Percentiles rank a stretch among this genome's conserved stretches.
phyloP scores from a whole-genome alignment of 768 basidiomycete species.

The Suillus alpinus region DNA sequence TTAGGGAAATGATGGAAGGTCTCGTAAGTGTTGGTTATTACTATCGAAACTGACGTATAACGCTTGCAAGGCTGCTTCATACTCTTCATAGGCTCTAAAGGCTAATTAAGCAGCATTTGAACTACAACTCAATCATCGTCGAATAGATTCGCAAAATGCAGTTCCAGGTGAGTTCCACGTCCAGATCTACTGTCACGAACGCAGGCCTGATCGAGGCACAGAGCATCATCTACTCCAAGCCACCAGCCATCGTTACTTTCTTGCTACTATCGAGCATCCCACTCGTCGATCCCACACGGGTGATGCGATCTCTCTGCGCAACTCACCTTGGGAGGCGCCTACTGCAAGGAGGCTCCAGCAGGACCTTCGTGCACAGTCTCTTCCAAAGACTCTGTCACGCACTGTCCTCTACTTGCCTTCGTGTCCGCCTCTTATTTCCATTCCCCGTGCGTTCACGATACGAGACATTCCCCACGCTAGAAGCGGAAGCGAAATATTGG shows the following conservation, averaged over 20 bases:
- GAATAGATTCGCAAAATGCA: not conserved
- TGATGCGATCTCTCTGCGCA: slow-evolving; percentile 9
- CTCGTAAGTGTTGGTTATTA: not conserved
- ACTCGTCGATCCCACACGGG: slow-evolving; percentile 4
- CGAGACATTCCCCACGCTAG: slow-evolving; percentile 19
- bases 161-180: not conserved
- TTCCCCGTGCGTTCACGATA: slow-evolving; percentile 13
- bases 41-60: not conserved
- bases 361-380: slow-evolving; percentile 3
- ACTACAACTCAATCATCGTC: not conserved
- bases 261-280: slow-evolving; percentile 11
- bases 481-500: slow-evolving; percentile 32
- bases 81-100: not conserved
- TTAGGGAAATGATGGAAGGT: not conserved
- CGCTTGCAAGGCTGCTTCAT: not conserved
- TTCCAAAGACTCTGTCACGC: slow-evolving; percentile 12
- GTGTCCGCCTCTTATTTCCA: slow-evolving; percentile 9
- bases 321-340: slow-evolving; percentile 4
- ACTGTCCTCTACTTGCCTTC: slow-evolving; percentile 17
- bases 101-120: not conserved
- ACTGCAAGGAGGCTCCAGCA: not conserved
- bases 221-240: not conserved
- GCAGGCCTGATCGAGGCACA: not conserved
- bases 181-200: not conserved
- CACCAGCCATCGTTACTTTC: slow-evolving; percentile 9